Conservation (phyloP, 805 yeast genomes). For the Scheffersomyces spartinae region DNA sequence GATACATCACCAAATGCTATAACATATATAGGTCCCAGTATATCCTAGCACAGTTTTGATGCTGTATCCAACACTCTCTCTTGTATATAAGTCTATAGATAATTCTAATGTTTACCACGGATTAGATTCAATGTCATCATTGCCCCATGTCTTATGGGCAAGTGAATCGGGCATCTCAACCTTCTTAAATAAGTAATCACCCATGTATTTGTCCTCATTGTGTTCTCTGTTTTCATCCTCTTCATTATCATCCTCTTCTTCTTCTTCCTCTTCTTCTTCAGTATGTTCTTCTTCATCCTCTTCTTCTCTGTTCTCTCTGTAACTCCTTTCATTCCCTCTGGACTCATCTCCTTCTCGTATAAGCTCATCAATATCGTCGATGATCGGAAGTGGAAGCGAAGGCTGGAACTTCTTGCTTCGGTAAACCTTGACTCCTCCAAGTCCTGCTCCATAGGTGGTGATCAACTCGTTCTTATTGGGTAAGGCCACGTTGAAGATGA, state of each 20-base stretch:
- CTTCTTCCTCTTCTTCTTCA: slow-evolving; percentile 9
- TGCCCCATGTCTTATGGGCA: slow-evolving; percentile 39
- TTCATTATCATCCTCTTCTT: slow-evolving; percentile 5
- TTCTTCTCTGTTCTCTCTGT: slow-evolving; percentile 9
- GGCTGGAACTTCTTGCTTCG: slow-evolving; percentile 59
- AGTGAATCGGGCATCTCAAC: slow-evolving; percentile 37
- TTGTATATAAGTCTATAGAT: too few relatives aligned
- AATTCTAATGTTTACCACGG: slow-evolving; percentile 71
- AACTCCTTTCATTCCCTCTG: slow-evolving; percentile 6
- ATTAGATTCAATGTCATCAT: slow-evolving; percentile 43
- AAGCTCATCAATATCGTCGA: slow-evolving; percentile 64
- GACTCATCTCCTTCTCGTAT: slow-evolving; percentile 27
- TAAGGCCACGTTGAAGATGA: slow-evolving; percentile 44
- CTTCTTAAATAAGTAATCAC: slow-evolving; percentile 38
- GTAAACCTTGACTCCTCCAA: slow-evolving; percentile 45
- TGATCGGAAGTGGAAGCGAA: slow-evolving; percentile 51
- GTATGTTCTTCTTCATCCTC: slow-evolving; percentile 14
- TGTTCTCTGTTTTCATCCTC: slow-evolving; percentile 3
- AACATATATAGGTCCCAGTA: too few relatives aligned
- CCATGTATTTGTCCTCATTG: slow-evolving; percentile 16
- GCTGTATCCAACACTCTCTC: too few relatives aligned
- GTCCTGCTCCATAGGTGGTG: slow-evolving; percentile 65
- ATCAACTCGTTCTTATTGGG: slow-evolving; percentile 71
- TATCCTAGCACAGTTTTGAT: too few relatives aligned
- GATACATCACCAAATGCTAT: too few relatives aligned